Base-by-base conservation (phyloP, 768 basidiomycete genomes). In the Sporobolomyces roseus region DNA sequence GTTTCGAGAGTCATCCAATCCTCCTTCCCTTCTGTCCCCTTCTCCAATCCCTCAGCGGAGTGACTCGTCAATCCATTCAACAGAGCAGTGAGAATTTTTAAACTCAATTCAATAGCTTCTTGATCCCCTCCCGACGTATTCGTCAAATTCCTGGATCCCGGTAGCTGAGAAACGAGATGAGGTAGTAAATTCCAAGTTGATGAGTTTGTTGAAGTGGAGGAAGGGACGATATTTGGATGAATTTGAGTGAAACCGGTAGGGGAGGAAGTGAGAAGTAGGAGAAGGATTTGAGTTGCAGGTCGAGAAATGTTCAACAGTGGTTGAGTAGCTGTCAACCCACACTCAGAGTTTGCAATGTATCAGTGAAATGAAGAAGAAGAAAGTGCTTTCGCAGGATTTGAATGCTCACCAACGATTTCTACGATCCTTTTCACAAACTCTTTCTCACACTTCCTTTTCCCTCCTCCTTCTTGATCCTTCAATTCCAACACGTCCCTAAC, bases 271-370 rank as follows among this genome's bases (percentile, higher is more conserved):
- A 33, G 61, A 25, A 46, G 58, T 10, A n/a, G 43, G 43, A 33
- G 45, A 70, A 93, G 82, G 63, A 94, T 93, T 38, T 89, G 86
- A 49, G 90, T 92, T 1, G 91, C 92, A 38, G 92, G 93, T 8
- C 91, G 87, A 74, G 89, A 90, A 66, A 93, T 90, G 69, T 96
- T 96, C 81, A 93, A 87, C 23, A 87, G 82, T 0, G 87, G 81
- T 0, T 89, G 88, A 0, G 89, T 85, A 30, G 91, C 82, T 72
- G 89, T 87, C 53, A 45, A 29, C 48, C 43, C 38, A 2, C 30
- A 9, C 35, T 9, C 25, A 46, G 19, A 43, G 52, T 19, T 16
- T 21, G 13, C 1, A 9, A 4, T 3, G 7, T 12, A 10, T 10
- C 4, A 4, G 12, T 27, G 10, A 45, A 32, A 29, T 5, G 13